Base-by-base conservation (phyloP, 1,284 basidiomycete species). In the Puccinia hordei region DNA sequence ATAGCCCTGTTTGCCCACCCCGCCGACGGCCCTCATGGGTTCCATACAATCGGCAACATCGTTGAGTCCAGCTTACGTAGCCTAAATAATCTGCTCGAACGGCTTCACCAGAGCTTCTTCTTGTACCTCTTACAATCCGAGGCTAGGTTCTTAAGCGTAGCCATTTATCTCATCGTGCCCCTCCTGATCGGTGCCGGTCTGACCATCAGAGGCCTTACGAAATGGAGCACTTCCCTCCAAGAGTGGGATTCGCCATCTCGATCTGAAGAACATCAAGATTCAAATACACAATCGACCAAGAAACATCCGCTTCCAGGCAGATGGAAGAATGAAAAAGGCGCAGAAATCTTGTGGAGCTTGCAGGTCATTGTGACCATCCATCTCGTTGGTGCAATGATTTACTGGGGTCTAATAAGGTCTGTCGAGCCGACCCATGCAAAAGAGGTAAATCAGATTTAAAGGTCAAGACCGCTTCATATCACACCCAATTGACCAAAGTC, bases 71-170 rank as follows among this genome's bases (percentile, higher is more conserved):
- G 92, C 15, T 87, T 96, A 49, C 90, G 95, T 79, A 93, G 94
- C 12, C 90, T 91, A 85, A 97, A 96, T 86, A 98, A 98, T 85
- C 89, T 97, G 9, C 89, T 97, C 15, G 95, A 98, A 85, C 90
- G 95, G 17, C 90, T 98, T 30, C 95, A 98, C 85, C 94, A 95
- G 5, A 95, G 93, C 0, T 95, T 95, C 87, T 96, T 97, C 87
- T 94, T 98, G 87, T 98, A 95, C 87, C 88, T 98, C 81, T 87
- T 95, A 81, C 90, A 92, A 4, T 88, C 88, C 35, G 90, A 92
- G 0, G 89, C 89, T n/a, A 88, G 88, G 0, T 96, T 96, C 86
- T 88, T 94, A 83, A 93, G 95, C 84, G 93, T 97, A 22, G 94
- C 93, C 0, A 90, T 89, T 84, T 98, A 93, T 85, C 89, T 98